Percentiles rank a stretch among this genome's conserved stretches.
phyloP scores from a whole-genome alignment of 106 monocot genomes.

The Dioscorea zingiberensis region DNA sequence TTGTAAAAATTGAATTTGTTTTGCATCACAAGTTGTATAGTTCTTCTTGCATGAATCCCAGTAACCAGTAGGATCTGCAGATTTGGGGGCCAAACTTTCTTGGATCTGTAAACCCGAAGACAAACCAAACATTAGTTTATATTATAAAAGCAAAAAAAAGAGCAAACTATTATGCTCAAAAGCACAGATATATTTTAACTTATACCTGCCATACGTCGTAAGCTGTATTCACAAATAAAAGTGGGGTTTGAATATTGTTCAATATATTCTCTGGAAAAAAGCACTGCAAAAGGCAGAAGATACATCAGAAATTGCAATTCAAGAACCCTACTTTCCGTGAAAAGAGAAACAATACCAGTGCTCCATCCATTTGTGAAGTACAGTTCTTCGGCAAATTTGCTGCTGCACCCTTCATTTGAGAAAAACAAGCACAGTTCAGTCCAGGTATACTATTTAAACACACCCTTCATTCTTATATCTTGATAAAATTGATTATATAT shows the following conservation, averaged over 20 bases:
- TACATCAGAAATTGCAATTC: background rate
- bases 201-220: constrained; percentile 99
- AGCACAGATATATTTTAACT: background rate
- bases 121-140: background rate
- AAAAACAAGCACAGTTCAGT: background rate
- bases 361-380: constrained; percentile 68
- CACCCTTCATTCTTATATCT: too few species aligned
- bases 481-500: too few species aligned
- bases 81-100: constrained; percentile 44
- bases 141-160: background rate
- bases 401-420: constrained; percentile 37
- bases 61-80: constrained; percentile 52
- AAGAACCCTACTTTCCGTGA: background rate
- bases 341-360: constrained; percentile 42
- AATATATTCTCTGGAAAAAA: constrained; percentile 91
- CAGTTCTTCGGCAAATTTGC: constrained; percentile 60
- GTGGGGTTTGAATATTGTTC: constrained; percentile 59
- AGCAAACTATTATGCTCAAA: background rate
- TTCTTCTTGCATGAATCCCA: constrained; percentile 50
- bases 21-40: constrained; percentile 34
- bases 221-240: constrained; percentile 83
- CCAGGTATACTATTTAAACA: too few species aligned
- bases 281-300: constrained; percentile 51
- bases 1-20: constrained; percentile 63
- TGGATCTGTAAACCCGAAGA: constrained; percentile 37